These are phyloP conservation scores for Fusarium oxysporum DNA, from an alignment of 2,329 filamentous ascomycete species.

Conservation along the genomic window DNA sequence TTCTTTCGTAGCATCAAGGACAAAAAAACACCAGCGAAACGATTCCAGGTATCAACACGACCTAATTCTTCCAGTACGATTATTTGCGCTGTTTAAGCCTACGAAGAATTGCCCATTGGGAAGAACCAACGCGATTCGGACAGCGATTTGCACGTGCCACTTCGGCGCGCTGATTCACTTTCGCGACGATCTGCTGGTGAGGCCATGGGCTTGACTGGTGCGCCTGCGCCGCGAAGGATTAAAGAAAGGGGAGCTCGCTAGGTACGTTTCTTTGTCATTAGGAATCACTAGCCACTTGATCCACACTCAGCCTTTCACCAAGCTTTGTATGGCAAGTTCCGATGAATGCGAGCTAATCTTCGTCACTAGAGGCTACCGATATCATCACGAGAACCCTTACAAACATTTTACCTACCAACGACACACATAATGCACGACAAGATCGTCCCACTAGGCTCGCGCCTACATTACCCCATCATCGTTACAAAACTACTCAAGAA, in stretches of 20 bases:
- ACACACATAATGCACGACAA: conserved; percentile 53
- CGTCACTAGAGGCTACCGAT: conserved; percentile 14
- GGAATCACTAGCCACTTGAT: conserved; percentile 4
- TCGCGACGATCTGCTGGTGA: conserved; percentile 35
- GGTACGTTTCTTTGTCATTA: conserved; percentile 33
- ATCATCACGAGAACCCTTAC: conserved; percentile 10
- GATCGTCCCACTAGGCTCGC: conserved; percentile 64
- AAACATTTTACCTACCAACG: neutral
- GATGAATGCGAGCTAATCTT: conserved; percentile 23
- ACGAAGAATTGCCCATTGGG: conserved; percentile 19
- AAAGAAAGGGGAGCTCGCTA: conserved; percentile 48
- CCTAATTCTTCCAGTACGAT: neutral
- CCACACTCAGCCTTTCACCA: neutral
- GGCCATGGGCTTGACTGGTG: conserved; percentile 53
- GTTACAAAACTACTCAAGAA: conserved; percentile 85
- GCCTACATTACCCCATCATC: conserved; percentile 92
- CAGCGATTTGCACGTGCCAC: conserved; percentile 28
- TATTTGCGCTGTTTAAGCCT: neutral
- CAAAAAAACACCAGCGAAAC: neutral
- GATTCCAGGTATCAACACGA: neutral
- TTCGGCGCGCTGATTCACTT: conserved; percentile 18
- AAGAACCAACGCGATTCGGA: conserved; percentile 11
- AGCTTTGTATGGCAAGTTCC: neutral
- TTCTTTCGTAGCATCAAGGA: conserved; percentile 22
- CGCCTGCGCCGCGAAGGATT: conserved; percentile 45